Conservation (phyloP, 108 stramenopile species). For the Fistulifera solaris region DNA sequence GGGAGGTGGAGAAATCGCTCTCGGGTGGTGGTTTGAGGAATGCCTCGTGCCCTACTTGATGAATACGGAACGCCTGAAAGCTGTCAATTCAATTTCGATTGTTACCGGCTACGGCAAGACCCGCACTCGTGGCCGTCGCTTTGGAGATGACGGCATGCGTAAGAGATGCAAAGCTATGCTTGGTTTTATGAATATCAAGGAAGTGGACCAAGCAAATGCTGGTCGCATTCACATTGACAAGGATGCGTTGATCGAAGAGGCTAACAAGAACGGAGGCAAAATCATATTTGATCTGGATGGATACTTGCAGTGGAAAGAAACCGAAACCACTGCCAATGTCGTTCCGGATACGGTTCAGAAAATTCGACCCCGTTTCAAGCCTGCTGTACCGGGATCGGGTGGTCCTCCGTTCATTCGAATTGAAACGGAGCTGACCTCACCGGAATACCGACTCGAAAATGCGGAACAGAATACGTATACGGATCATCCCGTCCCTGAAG, state of each 20-base stretch:
- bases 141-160: conserved; percentile 76
- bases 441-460: conserved; percentile 29
- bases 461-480: conserved; percentile 10
- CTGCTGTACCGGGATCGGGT: conserved; percentile 21
- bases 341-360: conserved; percentile 56
- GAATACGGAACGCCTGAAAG: conserved; percentile 56
- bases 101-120: conserved; percentile 88
- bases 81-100: conserved; percentile 73
- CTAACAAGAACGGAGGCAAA: conserved; percentile 54
- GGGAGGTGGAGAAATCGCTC: conserved; percentile 77
- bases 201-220: conserved; percentile 65
- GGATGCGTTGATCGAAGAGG: conserved; percentile 45
- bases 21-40: conserved; percentile 85
- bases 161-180: conserved; percentile 76
- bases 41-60: conserved; percentile 70
- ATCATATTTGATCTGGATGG: conserved; percentile 66
- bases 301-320: conserved; percentile 28
- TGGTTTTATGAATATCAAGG: conserved; percentile 71
- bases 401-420: conserved; percentile 32
- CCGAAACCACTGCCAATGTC: conserved; percentile 40
- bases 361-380: conserved; percentile 57
- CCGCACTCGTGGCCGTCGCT: conserved; percentile 60
- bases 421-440: conserved; percentile 24
- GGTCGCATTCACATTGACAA: conserved; percentile 78
- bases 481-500: no score